Percentiles rank a stretch among this genome's conserved stretches.
These are phyloP conservation scores for Sporopachydermia lactativora DNA, from an alignment of 805 yeast genomes.

Conservation along the genomic window DNA sequence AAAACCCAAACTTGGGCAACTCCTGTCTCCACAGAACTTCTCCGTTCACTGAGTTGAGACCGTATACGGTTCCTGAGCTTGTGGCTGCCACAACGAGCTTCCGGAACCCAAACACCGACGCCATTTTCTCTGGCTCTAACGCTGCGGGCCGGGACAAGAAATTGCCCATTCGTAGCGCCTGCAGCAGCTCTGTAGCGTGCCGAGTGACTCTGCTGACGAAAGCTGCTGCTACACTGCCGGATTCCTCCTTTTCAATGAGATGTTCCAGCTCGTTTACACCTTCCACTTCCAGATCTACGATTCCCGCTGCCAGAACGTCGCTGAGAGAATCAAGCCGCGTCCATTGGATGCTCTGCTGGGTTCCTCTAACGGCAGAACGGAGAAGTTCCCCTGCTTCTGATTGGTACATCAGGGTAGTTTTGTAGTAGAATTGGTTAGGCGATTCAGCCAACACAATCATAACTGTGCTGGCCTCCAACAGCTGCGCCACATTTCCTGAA, in stretches of 20 bases:
- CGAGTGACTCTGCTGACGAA: slow-evolving; percentile 7
- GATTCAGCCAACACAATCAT: not conserved
- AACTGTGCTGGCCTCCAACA: not conserved
- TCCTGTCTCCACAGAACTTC: slow-evolving; percentile 13
- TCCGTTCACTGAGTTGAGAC: slow-evolving; percentile 17
- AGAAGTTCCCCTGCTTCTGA: not conserved
- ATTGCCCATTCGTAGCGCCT: slow-evolving; percentile 2
- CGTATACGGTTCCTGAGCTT: slow-evolving; percentile 15
- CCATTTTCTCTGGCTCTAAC: slow-evolving; percentile 9
- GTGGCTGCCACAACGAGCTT: slow-evolving; percentile 19
- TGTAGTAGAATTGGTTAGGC: not conserved
- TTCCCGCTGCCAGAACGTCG: not conserved
- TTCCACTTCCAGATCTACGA: not conserved
- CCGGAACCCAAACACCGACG: slow-evolving; percentile 18
- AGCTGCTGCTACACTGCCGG: slow-evolving; percentile 5
- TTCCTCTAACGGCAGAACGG: not conserved
- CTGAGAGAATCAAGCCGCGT: not conserved
- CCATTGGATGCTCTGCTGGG: not conserved
- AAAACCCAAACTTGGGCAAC: slow-evolving; percentile 5
- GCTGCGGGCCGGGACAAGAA: not conserved
- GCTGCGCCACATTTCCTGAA: too few relatives aligned
- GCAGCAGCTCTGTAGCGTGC: slow-evolving; percentile 2
- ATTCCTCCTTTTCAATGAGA: slow-evolving; percentile 7
- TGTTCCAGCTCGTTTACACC: slow-evolving; percentile 9
- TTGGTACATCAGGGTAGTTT: not conserved